phyloP scores from a whole-genome alignment of 2,329 filamentous ascomycete genomes.

The Sporothrix phasma region DNA sequence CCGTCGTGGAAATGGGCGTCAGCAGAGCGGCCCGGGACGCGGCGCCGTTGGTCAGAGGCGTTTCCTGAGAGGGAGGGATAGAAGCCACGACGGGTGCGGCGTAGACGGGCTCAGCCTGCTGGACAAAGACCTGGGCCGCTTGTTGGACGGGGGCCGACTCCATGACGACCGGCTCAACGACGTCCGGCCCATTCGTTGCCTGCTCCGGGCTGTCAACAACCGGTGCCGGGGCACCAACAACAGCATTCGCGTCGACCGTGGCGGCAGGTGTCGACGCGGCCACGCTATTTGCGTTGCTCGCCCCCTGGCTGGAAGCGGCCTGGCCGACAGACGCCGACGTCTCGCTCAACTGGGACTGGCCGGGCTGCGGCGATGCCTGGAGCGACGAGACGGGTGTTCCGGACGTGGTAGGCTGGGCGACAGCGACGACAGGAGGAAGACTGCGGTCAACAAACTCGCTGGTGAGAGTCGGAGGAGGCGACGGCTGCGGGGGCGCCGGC shows the following conservation, averaged over 20 bases:
- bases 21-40: not conserved
- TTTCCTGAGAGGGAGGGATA: not conserved
- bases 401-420: not conserved
- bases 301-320: not conserved
- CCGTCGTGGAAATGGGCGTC: not conserved
- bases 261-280: not conserved
- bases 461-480: not conserved
- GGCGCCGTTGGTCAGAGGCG: not conserved
- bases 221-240: not conserved
- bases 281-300: conserved; percentile 2
- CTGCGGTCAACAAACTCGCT: too few species aligned
- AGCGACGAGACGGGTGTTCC: conserved; percentile 13
- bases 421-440: not conserved
- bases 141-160: not conserved
- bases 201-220: not conserved
- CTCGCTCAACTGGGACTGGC: conserved; percentile 1
- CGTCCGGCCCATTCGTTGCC: not conserved
- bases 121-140: not conserved
- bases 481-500: not conserved
- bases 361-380: conserved; percentile 12
- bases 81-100: not conserved
- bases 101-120: conserved; percentile 5
- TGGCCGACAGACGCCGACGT: not conserved
- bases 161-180: not conserved
- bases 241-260: not conserved